Evolutionary conservation across 768 basidiomycete genomes (phyloP).

Genomic region (Punctularia strigosozonata): DNA sequence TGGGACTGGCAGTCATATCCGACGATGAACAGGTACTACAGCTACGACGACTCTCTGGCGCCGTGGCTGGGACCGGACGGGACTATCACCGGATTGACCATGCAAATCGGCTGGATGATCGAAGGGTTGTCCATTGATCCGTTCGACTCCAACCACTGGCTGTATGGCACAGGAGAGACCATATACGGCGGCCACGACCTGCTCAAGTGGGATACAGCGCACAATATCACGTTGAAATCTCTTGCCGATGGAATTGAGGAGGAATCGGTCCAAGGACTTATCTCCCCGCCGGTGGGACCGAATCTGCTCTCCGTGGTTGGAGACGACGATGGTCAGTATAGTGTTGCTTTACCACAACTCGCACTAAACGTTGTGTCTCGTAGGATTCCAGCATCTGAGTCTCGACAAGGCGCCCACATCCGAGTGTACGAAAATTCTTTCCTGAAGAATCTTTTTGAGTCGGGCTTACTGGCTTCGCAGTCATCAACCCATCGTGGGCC

Average conservation of each 20-base stretch:
- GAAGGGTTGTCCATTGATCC: slow-evolving; percentile 55
- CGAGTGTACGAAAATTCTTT: background rate
- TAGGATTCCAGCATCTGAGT: background rate
- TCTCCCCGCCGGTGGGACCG: slow-evolving; percentile 52
- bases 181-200: slow-evolving; percentile 50
- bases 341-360: background rate
- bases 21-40: slow-evolving; percentile 34
- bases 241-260: slow-evolving; percentile 59
- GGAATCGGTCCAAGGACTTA: slow-evolving; percentile 41
- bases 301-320: slow-evolving; percentile 43
- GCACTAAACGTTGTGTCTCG: background rate
- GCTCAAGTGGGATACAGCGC: slow-evolving; percentile 44
- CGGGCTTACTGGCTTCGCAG: slow-evolving; percentile 30
- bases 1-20: slow-evolving; percentile 45
- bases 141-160: slow-evolving; percentile 57
- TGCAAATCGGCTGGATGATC: slow-evolving; percentile 66
- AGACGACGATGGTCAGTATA: slow-evolving; percentile 36
- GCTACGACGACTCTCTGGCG: slow-evolving; percentile 40
- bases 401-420: background rate
- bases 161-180: slow-evolving; percentile 61
- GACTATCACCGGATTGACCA: slow-evolving; percentile 27
- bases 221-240: slow-evolving; percentile 46
- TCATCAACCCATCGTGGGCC: slow-evolving; percentile 35
- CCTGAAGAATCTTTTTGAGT: too few species aligned
- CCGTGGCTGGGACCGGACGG: slow-evolving; percentile 47